These are phyloP conservation scores for Amphichorda felina DNA, from an alignment of 2,329 filamentous ascomycete species.

Conservation along the genomic window DNA sequence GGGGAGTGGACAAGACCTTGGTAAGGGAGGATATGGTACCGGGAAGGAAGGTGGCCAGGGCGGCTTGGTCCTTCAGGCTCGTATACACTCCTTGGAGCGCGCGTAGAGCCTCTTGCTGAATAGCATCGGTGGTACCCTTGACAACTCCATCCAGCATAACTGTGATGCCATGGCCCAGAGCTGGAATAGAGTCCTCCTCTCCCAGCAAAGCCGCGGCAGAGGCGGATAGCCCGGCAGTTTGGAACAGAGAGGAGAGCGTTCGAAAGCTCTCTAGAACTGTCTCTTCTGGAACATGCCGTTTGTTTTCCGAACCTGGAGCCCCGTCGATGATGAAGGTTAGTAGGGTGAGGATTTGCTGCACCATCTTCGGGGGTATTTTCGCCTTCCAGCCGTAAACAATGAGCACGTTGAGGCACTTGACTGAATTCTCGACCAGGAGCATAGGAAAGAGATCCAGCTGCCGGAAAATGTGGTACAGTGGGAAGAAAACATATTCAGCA, in stretches of 20 bases:
- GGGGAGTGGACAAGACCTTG: conserved; percentile 60
- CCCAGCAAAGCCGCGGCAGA: conserved; percentile 36
- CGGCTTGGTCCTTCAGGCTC: conserved; percentile 58
- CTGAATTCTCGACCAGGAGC: conserved; percentile 59
- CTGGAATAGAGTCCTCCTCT: conserved; percentile 53
- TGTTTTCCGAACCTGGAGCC: conserved; percentile 39
- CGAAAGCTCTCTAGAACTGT: conserved; percentile 58
- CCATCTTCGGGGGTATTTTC: conserved; percentile 58
- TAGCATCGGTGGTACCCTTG: conserved; percentile 49
- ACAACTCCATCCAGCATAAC: conserved; percentile 65
- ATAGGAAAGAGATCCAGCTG: conserved; percentile 61
- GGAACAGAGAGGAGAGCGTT: conserved; percentile 56
- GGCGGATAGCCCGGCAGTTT: conserved; percentile 39
- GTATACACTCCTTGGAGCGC: conserved; percentile 51
- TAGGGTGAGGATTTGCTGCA: conserved; percentile 75
- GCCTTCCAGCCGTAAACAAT: conserved; percentile 69
- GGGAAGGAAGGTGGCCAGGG: conserved; percentile 76
- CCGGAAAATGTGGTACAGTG: conserved; percentile 76
- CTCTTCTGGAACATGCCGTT: conserved; percentile 53
- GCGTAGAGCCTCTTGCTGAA: conserved; percentile 58
- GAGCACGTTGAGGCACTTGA: conserved; percentile 64
- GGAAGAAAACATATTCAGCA: conserved; percentile 92
- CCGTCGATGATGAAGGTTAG: conserved; percentile 73
- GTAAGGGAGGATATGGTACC: conserved; percentile 75
- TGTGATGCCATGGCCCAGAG: conserved; percentile 72